Evolutionary conservation across 306 rosid genomes (phyloP), one percentile per base, ranked within the genome.

Genomic region (Arachis hypogaea): DNA sequence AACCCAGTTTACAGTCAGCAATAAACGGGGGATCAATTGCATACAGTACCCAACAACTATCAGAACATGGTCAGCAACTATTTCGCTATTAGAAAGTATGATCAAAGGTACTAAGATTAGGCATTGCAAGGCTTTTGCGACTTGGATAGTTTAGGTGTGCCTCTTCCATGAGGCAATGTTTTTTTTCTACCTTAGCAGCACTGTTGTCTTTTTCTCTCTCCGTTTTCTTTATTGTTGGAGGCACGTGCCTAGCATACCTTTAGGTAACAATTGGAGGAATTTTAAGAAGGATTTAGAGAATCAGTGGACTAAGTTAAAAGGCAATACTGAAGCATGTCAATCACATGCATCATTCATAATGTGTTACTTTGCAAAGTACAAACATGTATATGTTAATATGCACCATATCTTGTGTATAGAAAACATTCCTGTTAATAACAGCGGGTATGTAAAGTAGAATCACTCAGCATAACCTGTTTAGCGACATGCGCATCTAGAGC

Each of bases 401-500:
- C 30, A 28, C 16, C 36, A 55, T 2, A 59, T 73, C 71, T 8
- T 8, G 60, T 66, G 52, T 51, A 51, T 18, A 46, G 59, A 61
- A 42, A 41, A 7, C 47, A 52, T 66, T 2, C 28, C 28, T 22
- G 28, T 22, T 22, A 68, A 49, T 64, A 58, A 56, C 60, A 59
- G 69, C n/a, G 69, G 44, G 59, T 59, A 30, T 54, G 47, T 33
- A 56, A 68, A 63, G 65, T 45, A 61, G 42, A 68, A 44, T 66
- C 42, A 60, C 49, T 73, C 45, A 67, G 72, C 16, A 14, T 77
- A 80, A 93, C 98, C 96, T 94, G 87, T 86, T 83, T 87, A 54
- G 88, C 93, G 52, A 94, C 98, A 84, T 90, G 97, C 0, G 98
- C 91, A 79, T 94, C 98, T 60, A 94, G 85, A 79, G 98, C 98